Evolutionary conservation across 345 rosid species (phyloP), one percentile per base, ranked within the genome.

Genomic region (Garcia nutans): DNA sequence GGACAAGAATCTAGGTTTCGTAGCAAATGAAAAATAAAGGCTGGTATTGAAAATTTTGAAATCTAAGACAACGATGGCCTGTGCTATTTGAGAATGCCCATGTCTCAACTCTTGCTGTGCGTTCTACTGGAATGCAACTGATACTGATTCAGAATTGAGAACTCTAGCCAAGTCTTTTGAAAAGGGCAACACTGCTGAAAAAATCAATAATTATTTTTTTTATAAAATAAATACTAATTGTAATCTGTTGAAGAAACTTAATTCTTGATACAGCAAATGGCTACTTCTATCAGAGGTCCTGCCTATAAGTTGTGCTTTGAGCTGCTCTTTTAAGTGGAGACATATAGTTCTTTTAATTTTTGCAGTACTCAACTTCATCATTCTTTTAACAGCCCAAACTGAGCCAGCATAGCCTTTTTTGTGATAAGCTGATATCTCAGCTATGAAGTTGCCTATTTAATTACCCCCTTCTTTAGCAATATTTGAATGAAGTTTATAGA

Each of bases 161-260:
- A 22, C 20, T 10, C 41, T 45, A 55, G 33, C 15, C 26, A 3
- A 47, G 20, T 12, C 3, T 28, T 68, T 23, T 47, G 20, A 7
- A 23, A 71, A 37, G 74, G 54, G 52, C 41, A 60, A 15, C 11
- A 26, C 13, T 65, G 66, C 24, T 72, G 16, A 72, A 60, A 24
- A 44, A n/a, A 16, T 8, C 23, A 15, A 52, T 28, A 12, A 6
- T n/a, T n/a, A 2, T 8, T 50, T 57, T 58, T 7, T 6, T 1
- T 5, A 44, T 42, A 13, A 6, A 23, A 22, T 59, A 45, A 23
- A 59, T 16, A 3, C 44, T 23, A 58, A 59, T 28, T 41, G 60
- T 28, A 9, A 26, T 19, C 8, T 22, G 65, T 16, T 60, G 60
- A 9, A 23, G 37, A 15, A 72, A 72, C 45, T 26, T 69, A 13